phyloP scores from a whole-genome alignment of 148 eudicot genomes.

The Cornus suecica region DNA sequence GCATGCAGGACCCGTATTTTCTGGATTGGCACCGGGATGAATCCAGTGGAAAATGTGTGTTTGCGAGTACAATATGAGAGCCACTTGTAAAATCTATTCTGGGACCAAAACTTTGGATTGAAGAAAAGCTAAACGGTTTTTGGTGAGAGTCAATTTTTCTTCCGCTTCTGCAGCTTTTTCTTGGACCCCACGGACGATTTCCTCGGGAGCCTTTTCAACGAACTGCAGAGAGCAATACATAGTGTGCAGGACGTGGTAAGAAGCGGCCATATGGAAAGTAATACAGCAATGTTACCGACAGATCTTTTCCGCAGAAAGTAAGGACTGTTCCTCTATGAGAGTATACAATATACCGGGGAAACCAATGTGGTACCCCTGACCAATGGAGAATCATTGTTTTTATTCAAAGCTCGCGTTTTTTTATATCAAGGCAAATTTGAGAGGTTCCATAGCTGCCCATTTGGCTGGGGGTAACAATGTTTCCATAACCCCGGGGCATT shows the following conservation, averaged over 20 bases:
- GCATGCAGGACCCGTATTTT: too few relatives aligned
- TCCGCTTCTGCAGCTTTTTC: slow-evolving; percentile 84
- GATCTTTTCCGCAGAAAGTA: neutral
- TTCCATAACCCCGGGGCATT: too few relatives aligned
- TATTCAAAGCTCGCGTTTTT: too few relatives aligned
- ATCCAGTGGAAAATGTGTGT: neutral
- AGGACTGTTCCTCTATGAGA: neutral
- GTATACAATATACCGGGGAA: too few relatives aligned
- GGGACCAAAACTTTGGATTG: slow-evolving; percentile 59
- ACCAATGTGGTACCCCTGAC: too few relatives aligned
- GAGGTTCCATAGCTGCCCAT: too few relatives aligned
- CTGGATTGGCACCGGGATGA: too few relatives aligned
- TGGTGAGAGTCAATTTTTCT: slow-evolving; percentile 79
- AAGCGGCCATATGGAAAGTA: neutral
- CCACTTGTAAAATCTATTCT: slow-evolving; percentile 15
- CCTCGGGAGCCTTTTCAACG: slow-evolving; percentile 89
- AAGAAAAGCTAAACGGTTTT: slow-evolving; percentile 73
- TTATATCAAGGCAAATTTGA: too few relatives aligned
- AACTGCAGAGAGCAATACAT: slow-evolving; percentile 45
- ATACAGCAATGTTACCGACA: neutral
- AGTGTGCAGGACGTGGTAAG: neutral
- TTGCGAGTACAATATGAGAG: neutral
- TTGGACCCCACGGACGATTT: slow-evolving; percentile 60
- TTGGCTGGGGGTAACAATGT: too few relatives aligned
- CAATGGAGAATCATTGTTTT: too few relatives aligned